A percentile compares a stretch with the other conserved stretches of the same genome.
Evolutionary conservation across 441 rosid species (phyloP).

Genomic region (Manihot esculenta): DNA sequence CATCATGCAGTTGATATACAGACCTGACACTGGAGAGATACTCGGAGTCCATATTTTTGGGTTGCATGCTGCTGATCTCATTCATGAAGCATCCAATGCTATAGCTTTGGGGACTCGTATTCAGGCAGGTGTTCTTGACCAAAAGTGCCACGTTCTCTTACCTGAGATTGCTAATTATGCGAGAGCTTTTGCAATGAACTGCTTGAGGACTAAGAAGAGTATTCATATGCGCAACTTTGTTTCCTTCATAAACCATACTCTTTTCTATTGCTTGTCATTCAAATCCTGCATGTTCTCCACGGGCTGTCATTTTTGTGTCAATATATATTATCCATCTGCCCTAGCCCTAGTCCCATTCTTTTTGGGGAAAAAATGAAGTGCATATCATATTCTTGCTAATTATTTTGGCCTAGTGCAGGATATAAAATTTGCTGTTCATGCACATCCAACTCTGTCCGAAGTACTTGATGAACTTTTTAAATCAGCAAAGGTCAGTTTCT

Average conservation of each 20-base stretch:
- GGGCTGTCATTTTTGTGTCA: neutral
- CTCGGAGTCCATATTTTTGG: slow-evolving; percentile 97
- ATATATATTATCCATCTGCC: neutral
- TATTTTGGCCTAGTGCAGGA: slow-evolving; percentile 48
- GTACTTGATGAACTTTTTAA: slow-evolving; percentile 92
- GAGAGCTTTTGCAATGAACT: slow-evolving; percentile 1
- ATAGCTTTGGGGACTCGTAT: slow-evolving; percentile 82
- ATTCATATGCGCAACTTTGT: neutral
- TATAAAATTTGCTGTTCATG: slow-evolving; percentile 86
- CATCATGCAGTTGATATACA: slow-evolving; percentile 79
- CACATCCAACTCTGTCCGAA: slow-evolving; percentile 95
- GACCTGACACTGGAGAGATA: slow-evolving; percentile 95
- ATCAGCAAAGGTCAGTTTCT: slow-evolving; percentile 78
- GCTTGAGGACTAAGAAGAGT: slow-evolving; percentile 1
- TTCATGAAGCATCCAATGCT: slow-evolving; percentile 99
- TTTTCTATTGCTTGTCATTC: neutral
- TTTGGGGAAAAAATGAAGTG: neutral
- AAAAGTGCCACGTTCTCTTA: neutral
- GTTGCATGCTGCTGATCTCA: slow-evolving; percentile 95
- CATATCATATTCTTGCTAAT: neutral
- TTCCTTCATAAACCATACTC: neutral
- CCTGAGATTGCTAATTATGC: neutral
- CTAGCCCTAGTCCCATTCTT: neutral
- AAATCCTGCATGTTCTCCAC: neutral
- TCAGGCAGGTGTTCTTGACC: slow-evolving; percentile 43